These are phyloP conservation scores for Mycosphaerella sp. DNA, from an alignment of 2,329 filamentous ascomycete genomes.

Conservation along the genomic window DNA sequence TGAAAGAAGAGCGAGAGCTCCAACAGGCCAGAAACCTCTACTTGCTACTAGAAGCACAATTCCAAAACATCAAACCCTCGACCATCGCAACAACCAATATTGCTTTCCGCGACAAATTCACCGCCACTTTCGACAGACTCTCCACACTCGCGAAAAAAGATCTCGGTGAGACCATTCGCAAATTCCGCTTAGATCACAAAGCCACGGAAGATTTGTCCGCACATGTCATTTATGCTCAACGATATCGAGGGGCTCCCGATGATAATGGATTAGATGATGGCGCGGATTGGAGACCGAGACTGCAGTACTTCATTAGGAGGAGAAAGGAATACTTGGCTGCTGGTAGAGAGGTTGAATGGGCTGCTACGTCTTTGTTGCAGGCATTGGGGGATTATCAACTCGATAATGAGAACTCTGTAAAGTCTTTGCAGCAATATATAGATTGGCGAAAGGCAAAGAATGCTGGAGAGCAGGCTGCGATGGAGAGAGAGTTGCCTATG, in stretches of 20 bases:
- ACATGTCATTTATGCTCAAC: not conserved
- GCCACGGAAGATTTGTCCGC: not conserved
- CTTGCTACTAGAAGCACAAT: not conserved
- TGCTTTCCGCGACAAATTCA: not conserved
- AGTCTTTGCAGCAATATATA: no score
- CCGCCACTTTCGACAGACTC: not conserved
- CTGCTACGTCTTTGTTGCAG: not conserved
- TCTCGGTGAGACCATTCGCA: not conserved
- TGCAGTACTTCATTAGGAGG: not conserved
- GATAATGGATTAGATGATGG: not conserved
- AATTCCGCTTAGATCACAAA: not conserved
- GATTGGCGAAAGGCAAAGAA: no score
- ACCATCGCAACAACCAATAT: not conserved
- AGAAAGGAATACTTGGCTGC: not conserved
- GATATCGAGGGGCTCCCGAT: not conserved
- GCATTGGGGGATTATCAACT: not conserved
- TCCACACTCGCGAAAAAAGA: not conserved
- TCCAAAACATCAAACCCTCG: not conserved
- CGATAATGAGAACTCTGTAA: not conserved
- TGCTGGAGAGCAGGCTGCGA: no score
- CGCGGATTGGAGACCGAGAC: not conserved
- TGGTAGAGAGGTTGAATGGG: not conserved
- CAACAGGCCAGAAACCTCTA: not conserved
- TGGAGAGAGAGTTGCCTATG: no score
- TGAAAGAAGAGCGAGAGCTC: no score